Percentiles rank a stretch among this genome's conserved stretches.
These are phyloP conservation scores for Auriscalpium vulgare DNA, from an alignment of 768 basidiomycete species.

Conservation along the genomic window DNA sequence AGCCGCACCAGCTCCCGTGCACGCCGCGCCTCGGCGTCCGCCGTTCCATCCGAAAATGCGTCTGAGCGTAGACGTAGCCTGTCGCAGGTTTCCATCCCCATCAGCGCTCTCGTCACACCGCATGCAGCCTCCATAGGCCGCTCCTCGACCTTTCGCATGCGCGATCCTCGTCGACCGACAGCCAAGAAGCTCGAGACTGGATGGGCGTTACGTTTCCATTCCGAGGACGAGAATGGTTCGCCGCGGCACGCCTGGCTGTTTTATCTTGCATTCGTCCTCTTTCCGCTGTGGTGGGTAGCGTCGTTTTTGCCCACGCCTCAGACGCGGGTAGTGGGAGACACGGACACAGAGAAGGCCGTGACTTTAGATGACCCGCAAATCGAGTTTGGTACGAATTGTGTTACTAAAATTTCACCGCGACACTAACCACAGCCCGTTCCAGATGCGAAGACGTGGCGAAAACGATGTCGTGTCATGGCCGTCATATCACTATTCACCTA, in stretches of 20 bases:
- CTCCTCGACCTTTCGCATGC: slow-evolving; percentile 67
- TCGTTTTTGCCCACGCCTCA: slow-evolving; percentile 46
- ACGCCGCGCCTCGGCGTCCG: neutral
- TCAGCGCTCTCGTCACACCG: slow-evolving; percentile 70
- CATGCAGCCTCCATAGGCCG: slow-evolving; percentile 64
- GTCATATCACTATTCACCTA: slow-evolving; percentile 64
- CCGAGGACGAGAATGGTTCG: slow-evolving; percentile 41
- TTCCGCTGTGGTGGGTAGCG: slow-evolving; percentile 62
- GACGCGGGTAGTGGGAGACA: slow-evolving; percentile 48
- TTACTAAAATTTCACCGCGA: neutral
- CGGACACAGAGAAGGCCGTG: slow-evolving; percentile 57
- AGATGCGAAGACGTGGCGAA: slow-evolving; percentile 73
- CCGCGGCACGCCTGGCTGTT: slow-evolving; percentile 73
- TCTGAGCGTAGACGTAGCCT: slow-evolving; percentile 32
- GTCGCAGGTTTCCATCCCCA: slow-evolving; percentile 69
- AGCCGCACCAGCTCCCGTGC: neutral
- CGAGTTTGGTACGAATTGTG: slow-evolving; percentile 51
- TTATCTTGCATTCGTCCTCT: slow-evolving; percentile 58
- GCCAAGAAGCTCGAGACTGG: slow-evolving; percentile 49
- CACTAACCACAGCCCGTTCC: neutral
- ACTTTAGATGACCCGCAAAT: slow-evolving; percentile 74
- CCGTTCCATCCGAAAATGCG: too few species aligned
- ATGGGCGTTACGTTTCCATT: slow-evolving; percentile 52
- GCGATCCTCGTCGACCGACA: slow-evolving; percentile 62
- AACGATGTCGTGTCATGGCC: slow-evolving; percentile 68